Conservation (phyloP, 139 green algal species). For the Chlorella sp. region DNA sequence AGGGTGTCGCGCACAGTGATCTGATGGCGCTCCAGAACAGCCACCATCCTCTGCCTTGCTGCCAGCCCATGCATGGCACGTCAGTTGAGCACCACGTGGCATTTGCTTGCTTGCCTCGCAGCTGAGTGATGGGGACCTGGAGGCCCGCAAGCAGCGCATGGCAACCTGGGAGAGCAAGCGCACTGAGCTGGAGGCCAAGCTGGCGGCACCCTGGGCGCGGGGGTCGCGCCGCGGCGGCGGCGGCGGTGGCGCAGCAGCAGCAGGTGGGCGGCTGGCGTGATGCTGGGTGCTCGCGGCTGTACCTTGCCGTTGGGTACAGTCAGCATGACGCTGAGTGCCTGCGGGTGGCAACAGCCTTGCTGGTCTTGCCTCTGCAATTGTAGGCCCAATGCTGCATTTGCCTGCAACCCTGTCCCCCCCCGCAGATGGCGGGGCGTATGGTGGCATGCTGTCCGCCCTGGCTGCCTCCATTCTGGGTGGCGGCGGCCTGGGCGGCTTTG, state of each 20-base stretch:
- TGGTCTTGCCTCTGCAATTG: no score
- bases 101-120: not conserved
- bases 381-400: no score
- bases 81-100: not conserved
- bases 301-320: not conserved
- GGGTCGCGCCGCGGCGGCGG: not conserved
- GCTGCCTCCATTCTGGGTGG: constrained; percentile 14
- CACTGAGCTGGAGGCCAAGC: not conserved
- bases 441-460: constrained; percentile 1
- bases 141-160: not conserved
- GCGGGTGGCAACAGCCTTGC: no score
- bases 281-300: not conserved
- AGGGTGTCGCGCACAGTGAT: no score
- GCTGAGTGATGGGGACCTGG: not conserved
- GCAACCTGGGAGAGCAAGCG: not conserved
- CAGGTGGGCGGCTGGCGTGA: not conserved
- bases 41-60: no score
- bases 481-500: not conserved
- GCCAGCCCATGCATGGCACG: not conserved
- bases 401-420: no score
- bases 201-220: constrained; percentile 16
- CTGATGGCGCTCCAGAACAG: no score
- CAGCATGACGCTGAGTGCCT: no score
- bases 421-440: not conserved
- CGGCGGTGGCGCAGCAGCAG: not conserved